Conservation (phyloP, 2,329 filamentous ascomycete species). For the Atkinsonella hypoxylon region DNA sequence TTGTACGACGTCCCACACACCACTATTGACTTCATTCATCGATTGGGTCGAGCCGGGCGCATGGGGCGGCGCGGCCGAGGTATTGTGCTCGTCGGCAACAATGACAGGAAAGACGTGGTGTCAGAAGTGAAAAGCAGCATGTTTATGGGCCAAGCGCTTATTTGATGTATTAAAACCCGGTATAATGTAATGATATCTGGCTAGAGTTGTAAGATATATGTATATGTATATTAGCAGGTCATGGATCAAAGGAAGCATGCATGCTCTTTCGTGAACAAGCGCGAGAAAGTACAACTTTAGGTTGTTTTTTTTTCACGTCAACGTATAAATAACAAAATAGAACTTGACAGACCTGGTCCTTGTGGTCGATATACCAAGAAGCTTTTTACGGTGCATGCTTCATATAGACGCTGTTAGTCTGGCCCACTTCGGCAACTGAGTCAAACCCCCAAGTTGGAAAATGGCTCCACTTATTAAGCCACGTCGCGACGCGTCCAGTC, state of each 20-base stretch:
- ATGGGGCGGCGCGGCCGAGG: constrained; percentile 87
- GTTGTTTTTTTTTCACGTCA: too few relatives aligned
- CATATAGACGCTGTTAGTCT: too few relatives aligned
- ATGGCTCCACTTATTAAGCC: background rate
- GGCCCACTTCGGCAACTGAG: background rate
- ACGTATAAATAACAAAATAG: background rate
- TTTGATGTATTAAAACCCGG: constrained; percentile 31
- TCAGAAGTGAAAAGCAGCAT: constrained; percentile 84
- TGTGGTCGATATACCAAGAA: too few relatives aligned
- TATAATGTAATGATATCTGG: background rate
- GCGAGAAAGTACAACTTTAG: background rate
- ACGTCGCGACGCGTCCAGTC: constrained; percentile 19
- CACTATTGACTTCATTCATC: constrained; percentile 96
- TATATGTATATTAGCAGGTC: constrained; percentile 6
- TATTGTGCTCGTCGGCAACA: constrained; percentile 79
- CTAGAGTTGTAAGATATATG: constrained; percentile 4
- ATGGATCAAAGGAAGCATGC: background rate
- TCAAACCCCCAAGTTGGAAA: background rate
- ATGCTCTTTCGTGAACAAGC: background rate
- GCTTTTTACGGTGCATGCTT: too few relatives aligned
- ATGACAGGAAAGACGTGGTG: constrained; percentile 82
- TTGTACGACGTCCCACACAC: constrained; percentile 97
- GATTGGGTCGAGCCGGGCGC: constrained; percentile 78
- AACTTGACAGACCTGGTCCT: background rate
- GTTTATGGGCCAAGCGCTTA: constrained; percentile 69